phyloP scores from a whole-genome alignment of 805 yeast species.

The Kodamaea kaohsiungensis region DNA sequence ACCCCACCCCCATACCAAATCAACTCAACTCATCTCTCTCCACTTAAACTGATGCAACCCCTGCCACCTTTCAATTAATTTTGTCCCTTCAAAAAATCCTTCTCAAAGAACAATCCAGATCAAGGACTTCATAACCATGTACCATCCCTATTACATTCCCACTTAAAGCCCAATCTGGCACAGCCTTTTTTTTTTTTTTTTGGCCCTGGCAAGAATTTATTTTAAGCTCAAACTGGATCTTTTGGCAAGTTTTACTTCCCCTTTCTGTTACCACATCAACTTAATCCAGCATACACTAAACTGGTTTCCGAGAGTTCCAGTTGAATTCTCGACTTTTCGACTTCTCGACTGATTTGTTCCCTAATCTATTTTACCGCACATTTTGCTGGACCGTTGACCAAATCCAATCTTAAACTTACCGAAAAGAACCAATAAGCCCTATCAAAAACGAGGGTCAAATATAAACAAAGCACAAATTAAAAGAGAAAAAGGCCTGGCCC shows the following conservation, averaged over 20 bases:
- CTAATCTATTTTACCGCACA: background rate
- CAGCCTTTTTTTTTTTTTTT: background rate
- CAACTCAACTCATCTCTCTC: no score
- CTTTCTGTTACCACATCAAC: background rate
- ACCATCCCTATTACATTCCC: background rate
- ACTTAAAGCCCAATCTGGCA: background rate
- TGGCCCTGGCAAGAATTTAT: background rate
- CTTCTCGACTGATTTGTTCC: background rate
- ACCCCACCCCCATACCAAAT: no score
- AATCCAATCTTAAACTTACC: background rate
- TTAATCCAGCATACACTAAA: background rate
- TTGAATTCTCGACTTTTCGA: background rate
- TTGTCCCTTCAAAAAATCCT: background rate
- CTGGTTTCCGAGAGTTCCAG: background rate
- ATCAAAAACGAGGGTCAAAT: slow-evolving; percentile 2
- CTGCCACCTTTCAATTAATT: no score
- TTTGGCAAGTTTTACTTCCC: background rate
- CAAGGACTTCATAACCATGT: background rate
- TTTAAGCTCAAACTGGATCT: background rate
- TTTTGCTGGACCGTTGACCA: background rate
- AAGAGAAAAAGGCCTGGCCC: slow-evolving; percentile 2
- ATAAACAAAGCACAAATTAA: slow-evolving; percentile 1
- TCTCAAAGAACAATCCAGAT: background rate
- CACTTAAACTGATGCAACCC: no score
- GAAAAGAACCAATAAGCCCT: background rate